These are phyloP conservation scores for Ophiostoma montium DNA, from an alignment of 2,329 filamentous ascomycete genomes.

Conservation along the genomic window DNA sequence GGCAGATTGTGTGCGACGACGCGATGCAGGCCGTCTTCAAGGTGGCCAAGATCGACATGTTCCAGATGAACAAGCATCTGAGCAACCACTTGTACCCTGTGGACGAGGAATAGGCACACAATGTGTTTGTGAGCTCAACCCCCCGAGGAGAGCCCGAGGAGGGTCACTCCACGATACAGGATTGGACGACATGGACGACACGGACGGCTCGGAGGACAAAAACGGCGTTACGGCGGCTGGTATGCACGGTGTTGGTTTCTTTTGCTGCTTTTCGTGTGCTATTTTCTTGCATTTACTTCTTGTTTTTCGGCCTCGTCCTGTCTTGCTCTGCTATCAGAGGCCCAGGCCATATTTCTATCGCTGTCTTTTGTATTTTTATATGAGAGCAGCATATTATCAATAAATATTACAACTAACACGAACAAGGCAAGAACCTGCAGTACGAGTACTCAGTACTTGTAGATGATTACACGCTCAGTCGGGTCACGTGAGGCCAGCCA, in stretches of 20 bases:
- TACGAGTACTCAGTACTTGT: background rate
- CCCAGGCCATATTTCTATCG: no score
- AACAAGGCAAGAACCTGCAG: no score
- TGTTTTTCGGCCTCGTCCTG: background rate
- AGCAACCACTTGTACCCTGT: conserved; percentile 78
- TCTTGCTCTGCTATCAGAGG: no score
- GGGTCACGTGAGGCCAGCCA: background rate
- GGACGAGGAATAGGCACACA: conserved; percentile 50
- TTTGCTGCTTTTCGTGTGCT: background rate
- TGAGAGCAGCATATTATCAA: no score
- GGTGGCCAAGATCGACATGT: conserved; percentile 87
- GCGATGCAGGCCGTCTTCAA: conserved; percentile 88
- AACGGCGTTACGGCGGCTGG: conserved; percentile 1
- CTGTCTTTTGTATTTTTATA: no score
- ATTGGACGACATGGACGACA: background rate
- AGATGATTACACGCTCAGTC: background rate
- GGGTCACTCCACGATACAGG: background rate
- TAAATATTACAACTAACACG: no score
- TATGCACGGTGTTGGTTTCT: background rate
- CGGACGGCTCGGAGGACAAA: background rate
- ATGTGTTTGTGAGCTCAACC: no score
- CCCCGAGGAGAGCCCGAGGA: no score
- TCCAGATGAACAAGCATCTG: conserved; percentile 96
- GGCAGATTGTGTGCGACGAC: conserved; percentile 87
- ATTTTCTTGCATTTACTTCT: no score